Conservation (phyloP, 305 asterid species). For the Stenogyne calaminthoides region DNA sequence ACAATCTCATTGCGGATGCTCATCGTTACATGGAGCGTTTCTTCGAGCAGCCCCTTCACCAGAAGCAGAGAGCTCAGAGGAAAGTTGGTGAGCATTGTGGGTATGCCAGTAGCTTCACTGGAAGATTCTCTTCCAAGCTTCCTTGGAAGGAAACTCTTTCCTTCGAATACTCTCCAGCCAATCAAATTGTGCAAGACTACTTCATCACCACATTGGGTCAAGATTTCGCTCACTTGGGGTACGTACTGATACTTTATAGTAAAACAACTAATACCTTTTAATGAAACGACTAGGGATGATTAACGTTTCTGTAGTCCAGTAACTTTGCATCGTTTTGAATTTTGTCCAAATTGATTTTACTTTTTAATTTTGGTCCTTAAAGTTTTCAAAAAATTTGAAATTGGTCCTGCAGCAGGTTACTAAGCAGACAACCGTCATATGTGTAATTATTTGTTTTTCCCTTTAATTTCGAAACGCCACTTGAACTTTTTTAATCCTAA, state of each 20-base stretch:
- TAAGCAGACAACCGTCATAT: no score
- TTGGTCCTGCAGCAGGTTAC: no score
- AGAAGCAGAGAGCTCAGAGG: conserved; percentile 66
- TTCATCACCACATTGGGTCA: conserved; percentile 49
- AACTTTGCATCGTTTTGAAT: no score
- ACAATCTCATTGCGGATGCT: conserved; percentile 50
- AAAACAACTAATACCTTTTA: no score
- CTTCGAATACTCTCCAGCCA: conserved; percentile 46
- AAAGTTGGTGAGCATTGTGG: conserved; percentile 75
- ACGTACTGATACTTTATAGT: not conserved
- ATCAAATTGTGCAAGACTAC: conserved; percentile 54
- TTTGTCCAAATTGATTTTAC: no score
- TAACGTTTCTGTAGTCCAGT: no score
- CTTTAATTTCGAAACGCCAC: no score
- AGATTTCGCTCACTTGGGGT: conserved; percentile 62
- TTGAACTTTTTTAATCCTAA: no score
- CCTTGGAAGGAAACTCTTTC: conserved; percentile 97
- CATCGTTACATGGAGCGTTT: conserved; percentile 66
- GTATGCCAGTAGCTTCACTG: conserved; percentile 86
- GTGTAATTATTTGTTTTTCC: no score
- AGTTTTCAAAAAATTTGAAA: no score
- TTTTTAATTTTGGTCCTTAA: no score
- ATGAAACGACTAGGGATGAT: no score
- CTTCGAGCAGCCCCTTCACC: conserved; percentile 55
- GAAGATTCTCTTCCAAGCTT: conserved; percentile 72